phyloP scores from a whole-genome alignment of 2,329 filamentous ascomycete species.

The Emergomyces orientalis region DNA sequence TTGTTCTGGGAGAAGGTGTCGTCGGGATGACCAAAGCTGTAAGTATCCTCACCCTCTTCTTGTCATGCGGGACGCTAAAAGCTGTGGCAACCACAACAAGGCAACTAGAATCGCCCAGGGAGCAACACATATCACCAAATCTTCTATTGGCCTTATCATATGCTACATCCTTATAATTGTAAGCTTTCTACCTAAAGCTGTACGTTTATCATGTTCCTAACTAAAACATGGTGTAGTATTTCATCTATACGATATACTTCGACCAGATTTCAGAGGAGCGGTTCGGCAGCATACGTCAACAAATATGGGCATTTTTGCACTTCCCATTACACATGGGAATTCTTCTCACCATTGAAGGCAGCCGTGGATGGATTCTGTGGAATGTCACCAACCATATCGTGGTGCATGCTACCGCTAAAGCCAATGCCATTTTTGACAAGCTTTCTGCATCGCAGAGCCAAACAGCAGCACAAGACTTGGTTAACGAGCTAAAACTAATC shows the following conservation, averaged over 20 bases:
- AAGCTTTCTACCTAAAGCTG: background rate
- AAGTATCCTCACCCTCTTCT: conserved; percentile 1
- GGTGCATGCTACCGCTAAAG: background rate
- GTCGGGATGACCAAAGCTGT: conserved; percentile 30
- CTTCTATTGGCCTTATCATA: conserved; percentile 13
- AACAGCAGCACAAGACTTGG: background rate
- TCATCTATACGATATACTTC: conserved; percentile 55
- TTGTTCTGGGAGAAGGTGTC: conserved; percentile 53
- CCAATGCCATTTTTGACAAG: background rate
- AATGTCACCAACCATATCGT: conserved; percentile 33
- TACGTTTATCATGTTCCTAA: background rate
- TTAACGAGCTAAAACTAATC: conserved; percentile 8
- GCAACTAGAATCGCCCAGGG: conserved; percentile 14
- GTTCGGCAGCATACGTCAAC: conserved; percentile 48
- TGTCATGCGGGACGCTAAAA: background rate
- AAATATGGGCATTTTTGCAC: conserved; percentile 44
- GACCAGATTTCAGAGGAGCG: conserved; percentile 41
- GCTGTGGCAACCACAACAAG: conserved; percentile 8
- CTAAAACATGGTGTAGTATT: conserved; percentile 27
- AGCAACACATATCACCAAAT: conserved; percentile 9
- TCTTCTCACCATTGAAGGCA: conserved; percentile 54
- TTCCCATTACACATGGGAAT: conserved; percentile 56
- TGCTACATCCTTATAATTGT: conserved; percentile 14
- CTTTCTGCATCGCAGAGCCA: background rate
- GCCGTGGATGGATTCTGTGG: conserved; percentile 39